Base-by-base conservation (phyloP, 2,329 filamentous ascomycete genomes). In the Arachnomyces sp. region DNA sequence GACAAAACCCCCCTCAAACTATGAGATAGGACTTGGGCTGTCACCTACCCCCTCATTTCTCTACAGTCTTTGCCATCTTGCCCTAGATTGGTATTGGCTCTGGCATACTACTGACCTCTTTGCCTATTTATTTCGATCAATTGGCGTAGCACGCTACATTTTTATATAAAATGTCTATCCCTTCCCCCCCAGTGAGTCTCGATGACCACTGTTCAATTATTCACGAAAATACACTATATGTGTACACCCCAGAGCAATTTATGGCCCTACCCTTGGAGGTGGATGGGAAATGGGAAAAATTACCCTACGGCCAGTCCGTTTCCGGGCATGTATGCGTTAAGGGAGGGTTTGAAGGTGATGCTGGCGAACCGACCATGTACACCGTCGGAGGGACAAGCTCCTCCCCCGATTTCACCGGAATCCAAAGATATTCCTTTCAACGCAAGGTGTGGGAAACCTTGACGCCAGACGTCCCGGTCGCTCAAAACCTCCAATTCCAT, bases 161-260 rank as follows among this genome's bases (percentile, higher is more conserved):
- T 38, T 35, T 31, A 45, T 44, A 49, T n/a, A 55, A 54, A 34
- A 93, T 93, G 87, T 68, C 79, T 56, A 70, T 82, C 42, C 86
- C 87, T 36, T 66, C 78, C 55, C 87, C 88, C 38, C 68, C 75
- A 39, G 73, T 79, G 57, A 70, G 81, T 47, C 68, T 95, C 59
- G 76, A 79, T 60, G 79, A 81, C 63, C 80, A 85, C 55, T 96
- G 90, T 65, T 87, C 88, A 43, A 77, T 83, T 55, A 74, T 95
- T 46, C 72, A 85, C 67, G 72, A 88, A 57, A 81, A 88, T 60
- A 87, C 80, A 9, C 77, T 96, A 39, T 96, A 93, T 67, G 80
- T 84, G 34, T 94, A 86, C 61, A 85, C 86, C 4, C 65, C 78
- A 7, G 65, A 76, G 34, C 84, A 79, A 18, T 89, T 96, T 53